Base-by-base conservation (phyloP, 768 basidiomycete species). In the Suillus discolor region DNA sequence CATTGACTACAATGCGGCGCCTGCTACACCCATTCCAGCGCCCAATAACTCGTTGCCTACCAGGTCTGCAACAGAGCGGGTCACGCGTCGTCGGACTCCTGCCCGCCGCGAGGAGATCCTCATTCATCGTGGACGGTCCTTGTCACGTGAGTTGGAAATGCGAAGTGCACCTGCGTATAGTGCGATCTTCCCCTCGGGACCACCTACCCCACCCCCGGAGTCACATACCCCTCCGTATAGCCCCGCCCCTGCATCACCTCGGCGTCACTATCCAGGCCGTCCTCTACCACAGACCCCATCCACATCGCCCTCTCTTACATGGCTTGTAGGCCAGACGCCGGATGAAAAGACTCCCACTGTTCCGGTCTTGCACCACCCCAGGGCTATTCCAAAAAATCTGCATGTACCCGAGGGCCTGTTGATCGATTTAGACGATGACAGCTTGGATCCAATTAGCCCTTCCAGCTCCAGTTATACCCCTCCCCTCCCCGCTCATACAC, bases 381-480 rank as follows among this genome's bases (percentile, higher is more conserved):
- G 41, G 41, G 39, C 65, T 41, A 36, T 64, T 16, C 25, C 62
- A 6, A 44, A 59, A n/a, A 45, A 44, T n/a, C 62, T 62, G 15
- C 44, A 57, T 36, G 64, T 67, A 12, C 81, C 83, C 16, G 84
- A 88, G 68, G 87, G 85, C 2, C 72, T 87, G 25, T 75, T 88
- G 36, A 88, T 89, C 65, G 85, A 89, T 74, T 75, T 88, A 23
- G 81, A 84, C 36, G 85, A 84, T 54, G 72, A 73, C 31, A 78
- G 75, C 57, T 70, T 78, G 12, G 77, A 78, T 41, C 64, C 47
- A 23, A n/a, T 36, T 25, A 45, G 65, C 31, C 31, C 62, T 15
- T 36, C n/a, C 18, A 55, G 55, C 18, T 42, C 38, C 18, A 31
- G 12, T 60, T 11, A 60, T 41, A 60, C 59, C 2, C 41, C 59